phyloP scores from a whole-genome alignment of 1,284 basidiomycete species.

The Cutaneotrichosporon cyanovorans region DNA sequence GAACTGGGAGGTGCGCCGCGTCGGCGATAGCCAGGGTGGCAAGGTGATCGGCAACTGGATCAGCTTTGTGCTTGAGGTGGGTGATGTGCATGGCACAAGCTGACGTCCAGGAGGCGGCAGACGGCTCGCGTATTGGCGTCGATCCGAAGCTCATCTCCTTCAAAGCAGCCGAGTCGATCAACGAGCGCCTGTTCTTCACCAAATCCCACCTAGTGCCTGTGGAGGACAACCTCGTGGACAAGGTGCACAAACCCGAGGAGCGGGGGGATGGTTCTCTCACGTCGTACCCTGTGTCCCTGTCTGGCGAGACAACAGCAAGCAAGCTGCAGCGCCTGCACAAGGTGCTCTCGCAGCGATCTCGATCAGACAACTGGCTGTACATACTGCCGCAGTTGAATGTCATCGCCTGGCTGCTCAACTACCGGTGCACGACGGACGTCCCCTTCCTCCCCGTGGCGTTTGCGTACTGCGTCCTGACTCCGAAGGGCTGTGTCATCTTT shows the following conservation, averaged over 20 bases:
- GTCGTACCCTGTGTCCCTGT: conserved; percentile 64
- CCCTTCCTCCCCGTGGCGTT: conserved; percentile 82
- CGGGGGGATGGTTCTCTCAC: conserved; percentile 65
- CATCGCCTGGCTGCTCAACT: conserved; percentile 69
- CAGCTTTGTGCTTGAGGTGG: conserved; percentile 61
- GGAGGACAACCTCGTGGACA: conserved; percentile 70
- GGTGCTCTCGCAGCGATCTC: conserved; percentile 29
- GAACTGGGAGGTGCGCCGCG: conserved; percentile 63
- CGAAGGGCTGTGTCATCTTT: conserved; percentile 46
- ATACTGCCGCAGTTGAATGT: conserved; percentile 46
- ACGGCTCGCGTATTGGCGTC: conserved; percentile 62
- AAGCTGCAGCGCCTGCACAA: conserved; percentile 30
- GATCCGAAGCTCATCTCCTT: conserved; percentile 76
- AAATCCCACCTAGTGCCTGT: conserved; percentile 57
- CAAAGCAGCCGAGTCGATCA: conserved; percentile 17
- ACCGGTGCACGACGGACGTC: conserved; percentile 67
- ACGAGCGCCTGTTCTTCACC: conserved; percentile 46
- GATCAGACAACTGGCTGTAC: conserved; percentile 40
- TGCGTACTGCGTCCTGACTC: conserved; percentile 67
- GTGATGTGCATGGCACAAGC: background rate
- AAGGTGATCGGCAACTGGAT: conserved; percentile 61
- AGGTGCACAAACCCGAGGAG: conserved; percentile 64
- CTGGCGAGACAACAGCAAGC: conserved; percentile 51
- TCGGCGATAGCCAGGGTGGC: conserved; percentile 50
- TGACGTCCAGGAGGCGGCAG: conserved; percentile 50